Evolutionary conservation across 192 early-diverging fungal genomes (phyloP).

Genomic region (Lunasporangiospora selenospora): DNA sequence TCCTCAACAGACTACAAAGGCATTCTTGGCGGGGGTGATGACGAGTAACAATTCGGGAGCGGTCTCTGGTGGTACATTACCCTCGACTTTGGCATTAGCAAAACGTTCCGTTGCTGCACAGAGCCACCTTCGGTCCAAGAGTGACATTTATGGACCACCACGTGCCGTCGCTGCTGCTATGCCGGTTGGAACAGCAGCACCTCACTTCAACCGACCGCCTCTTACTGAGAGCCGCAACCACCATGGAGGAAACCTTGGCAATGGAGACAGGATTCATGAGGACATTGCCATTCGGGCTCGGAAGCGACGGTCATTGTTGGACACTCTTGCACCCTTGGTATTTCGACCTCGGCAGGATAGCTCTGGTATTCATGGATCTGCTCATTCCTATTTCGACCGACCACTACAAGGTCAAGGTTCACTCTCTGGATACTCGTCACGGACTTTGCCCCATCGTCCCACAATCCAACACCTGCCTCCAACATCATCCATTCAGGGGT

Average conservation of each 20-base stretch:
- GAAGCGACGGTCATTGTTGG: conserved; percentile 9
- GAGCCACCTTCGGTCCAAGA: conserved; percentile 19
- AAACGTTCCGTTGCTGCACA: no score
- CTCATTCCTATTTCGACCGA: no score
- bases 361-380: no score
- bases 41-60: background rate
- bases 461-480: no score
- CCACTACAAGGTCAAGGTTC: no score
- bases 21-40: background rate
- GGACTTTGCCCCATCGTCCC: no score
- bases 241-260: background rate
- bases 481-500: no score
- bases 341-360: conserved; percentile 21
- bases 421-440: no score
- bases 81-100: background rate
- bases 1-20: background rate
- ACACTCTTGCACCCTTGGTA: conserved; percentile 11
- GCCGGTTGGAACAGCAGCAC: background rate
- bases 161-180: no score
- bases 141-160: background rate
- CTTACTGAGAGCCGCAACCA: background rate
- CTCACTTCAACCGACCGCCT: no score
- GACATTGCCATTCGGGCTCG: conserved; percentile 10
- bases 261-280: background rate
- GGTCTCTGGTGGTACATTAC: background rate